Conservation (phyloP, 306 rosid genomes). For the Prunus armeniaca region DNA sequence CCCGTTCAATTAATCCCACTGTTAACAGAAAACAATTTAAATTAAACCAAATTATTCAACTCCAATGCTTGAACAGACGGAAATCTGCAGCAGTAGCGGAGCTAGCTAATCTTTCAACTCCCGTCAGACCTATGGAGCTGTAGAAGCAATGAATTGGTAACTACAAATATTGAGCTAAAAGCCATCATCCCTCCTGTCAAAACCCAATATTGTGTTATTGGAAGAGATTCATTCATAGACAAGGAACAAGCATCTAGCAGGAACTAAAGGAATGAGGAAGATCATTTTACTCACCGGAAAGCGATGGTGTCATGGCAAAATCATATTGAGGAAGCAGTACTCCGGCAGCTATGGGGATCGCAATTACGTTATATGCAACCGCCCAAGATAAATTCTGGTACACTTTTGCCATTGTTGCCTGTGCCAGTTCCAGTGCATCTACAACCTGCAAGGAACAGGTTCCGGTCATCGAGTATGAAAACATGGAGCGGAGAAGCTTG, state of each 20-base stretch:
- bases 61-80: neutral
- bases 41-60: neutral
- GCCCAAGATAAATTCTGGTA: conserved; percentile 97
- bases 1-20: neutral
- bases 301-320: conserved; percentile 98
- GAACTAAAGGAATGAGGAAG: neutral
- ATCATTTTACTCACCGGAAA: conserved; percentile 61
- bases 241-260: neutral
- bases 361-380: conserved; percentile 70
- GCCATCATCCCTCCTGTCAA: conserved; percentile 96
- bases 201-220: conserved; percentile 14
- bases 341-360: conserved; percentile 91
- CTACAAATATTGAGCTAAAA: conserved; percentile 91
- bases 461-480: conserved; percentile 6
- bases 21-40: neutral
- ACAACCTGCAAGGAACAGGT: conserved; percentile 57
- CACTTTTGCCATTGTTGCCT: conserved; percentile 88
- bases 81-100: neutral
- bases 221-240: neutral
- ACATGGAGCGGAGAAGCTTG: conserved; percentile 15
- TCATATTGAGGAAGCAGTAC: conserved; percentile 81
- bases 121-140: conserved; percentile 56
- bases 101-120: conserved; percentile 10
- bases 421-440: conserved; percentile 86
- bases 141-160: conserved; percentile 80